A percentile compares a stretch with the other conserved stretches of the same genome.
These are phyloP conservation scores for Cymodocea nodosa DNA, from an alignment of 116 monocot genomes.

Conservation along the genomic window DNA sequence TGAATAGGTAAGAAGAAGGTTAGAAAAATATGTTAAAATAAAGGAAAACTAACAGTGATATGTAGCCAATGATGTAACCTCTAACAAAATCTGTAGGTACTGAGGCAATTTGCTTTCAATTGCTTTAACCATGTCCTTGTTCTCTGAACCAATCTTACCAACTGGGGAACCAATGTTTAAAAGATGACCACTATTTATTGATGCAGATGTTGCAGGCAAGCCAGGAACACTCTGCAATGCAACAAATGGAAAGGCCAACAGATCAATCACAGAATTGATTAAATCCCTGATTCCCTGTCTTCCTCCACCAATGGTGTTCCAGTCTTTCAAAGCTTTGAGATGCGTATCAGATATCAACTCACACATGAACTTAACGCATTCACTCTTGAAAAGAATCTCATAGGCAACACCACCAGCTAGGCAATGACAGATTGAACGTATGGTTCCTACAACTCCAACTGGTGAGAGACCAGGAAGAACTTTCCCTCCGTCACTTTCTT, in stretches of 20 bases:
- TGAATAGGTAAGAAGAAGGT: conserved; percentile 14
- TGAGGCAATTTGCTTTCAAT: conserved; percentile 56
- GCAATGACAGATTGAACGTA: conserved; percentile 63
- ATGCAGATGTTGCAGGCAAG: conserved; percentile 67
- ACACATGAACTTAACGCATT: conserved; percentile 45
- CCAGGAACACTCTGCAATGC: conserved; percentile 68
- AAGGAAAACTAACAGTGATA: not conserved
- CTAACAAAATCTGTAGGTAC: conserved; percentile 75
- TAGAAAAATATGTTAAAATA: not conserved
- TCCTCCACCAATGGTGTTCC: conserved; percentile 82
- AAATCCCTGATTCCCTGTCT: conserved; percentile 56
- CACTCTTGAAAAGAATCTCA: conserved; percentile 67
- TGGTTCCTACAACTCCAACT: conserved; percentile 49
- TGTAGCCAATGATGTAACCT: conserved; percentile 26
- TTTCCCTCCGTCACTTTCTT: conserved; percentile 17
- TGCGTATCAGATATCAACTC: conserved; percentile 55
- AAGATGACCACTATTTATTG: conserved; percentile 80
- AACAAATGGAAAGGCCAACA: conserved; percentile 94
- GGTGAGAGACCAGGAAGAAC: conserved; percentile 57
- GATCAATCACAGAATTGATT: conserved; percentile 68
- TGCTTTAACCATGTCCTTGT: conserved; percentile 54
- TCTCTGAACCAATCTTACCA: conserved; percentile 64
- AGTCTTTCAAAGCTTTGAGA: conserved; percentile 46
- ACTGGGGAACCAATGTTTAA: conserved; percentile 73
- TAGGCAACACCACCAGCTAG: conserved; percentile 52